These are phyloP conservation scores for Stachybotrys chartarum DNA, from an alignment of 2,329 filamentous ascomycete genomes.

Conservation along the genomic window DNA sequence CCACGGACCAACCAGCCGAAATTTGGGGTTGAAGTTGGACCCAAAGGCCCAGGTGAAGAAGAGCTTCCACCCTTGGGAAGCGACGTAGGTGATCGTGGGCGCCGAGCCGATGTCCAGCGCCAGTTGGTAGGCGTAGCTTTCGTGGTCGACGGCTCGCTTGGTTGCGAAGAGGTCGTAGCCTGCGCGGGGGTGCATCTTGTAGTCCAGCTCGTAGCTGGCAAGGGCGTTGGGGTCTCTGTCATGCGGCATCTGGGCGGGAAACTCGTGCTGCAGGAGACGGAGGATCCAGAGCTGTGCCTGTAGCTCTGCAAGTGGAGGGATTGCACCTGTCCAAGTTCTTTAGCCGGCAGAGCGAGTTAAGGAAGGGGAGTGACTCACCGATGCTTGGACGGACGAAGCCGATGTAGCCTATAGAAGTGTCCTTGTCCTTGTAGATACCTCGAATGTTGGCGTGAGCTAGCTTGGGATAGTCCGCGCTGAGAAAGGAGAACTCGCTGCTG, in stretches of 20 bases:
- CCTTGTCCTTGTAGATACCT: slow-evolving; percentile 38
- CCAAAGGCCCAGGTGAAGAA: slow-evolving; percentile 39
- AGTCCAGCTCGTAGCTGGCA: slow-evolving; percentile 29
- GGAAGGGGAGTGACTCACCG: slow-evolving; percentile 14
- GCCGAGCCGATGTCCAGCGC: slow-evolving; percentile 38
- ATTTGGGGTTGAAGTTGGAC: slow-evolving; percentile 42
- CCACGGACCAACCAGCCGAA: slow-evolving; percentile 38
- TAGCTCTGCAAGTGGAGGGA: slow-evolving; percentile 40
- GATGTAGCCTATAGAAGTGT: slow-evolving; percentile 35
- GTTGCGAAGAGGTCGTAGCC: slow-evolving; percentile 23
- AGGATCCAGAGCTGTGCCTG: slow-evolving; percentile 41
- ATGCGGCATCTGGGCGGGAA: slow-evolving; percentile 11
- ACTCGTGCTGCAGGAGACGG: slow-evolving; percentile 25
- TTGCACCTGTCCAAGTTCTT: slow-evolving; percentile 25
- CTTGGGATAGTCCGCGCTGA: slow-evolving; percentile 29
- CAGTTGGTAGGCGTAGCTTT: slow-evolving; percentile 42
- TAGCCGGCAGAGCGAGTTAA: background rate
- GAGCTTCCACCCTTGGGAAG: slow-evolving; percentile 27
- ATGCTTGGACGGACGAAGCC: slow-evolving; percentile 39
- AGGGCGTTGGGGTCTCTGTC: slow-evolving; percentile 15
- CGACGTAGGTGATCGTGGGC: slow-evolving; percentile 26
- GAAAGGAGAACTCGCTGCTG: slow-evolving; percentile 30
- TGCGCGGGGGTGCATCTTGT: slow-evolving; percentile 26
- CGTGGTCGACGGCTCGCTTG: slow-evolving; percentile 39
- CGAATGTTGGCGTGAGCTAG: slow-evolving; percentile 43